Base-by-base conservation (phyloP, 2,329 filamentous ascomycete genomes). In the Fusarium cyanostomum region DNA sequence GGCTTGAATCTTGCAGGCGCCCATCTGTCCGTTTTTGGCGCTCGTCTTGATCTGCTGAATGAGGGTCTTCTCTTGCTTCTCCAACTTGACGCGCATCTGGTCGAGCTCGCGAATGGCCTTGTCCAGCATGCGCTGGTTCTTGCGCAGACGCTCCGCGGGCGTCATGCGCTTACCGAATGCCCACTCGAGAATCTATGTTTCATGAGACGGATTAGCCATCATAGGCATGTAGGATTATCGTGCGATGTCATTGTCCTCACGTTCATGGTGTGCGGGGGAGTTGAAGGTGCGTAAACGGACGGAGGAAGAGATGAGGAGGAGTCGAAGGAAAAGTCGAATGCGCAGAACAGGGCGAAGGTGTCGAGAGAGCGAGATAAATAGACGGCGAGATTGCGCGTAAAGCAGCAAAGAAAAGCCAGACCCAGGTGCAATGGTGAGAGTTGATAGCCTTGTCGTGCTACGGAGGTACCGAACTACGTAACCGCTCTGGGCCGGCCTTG, bases 161-260 rank as follows among this genome's bases (percentile, higher is more conserved):
- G 95, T 99, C 87, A 98, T 96, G 79, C 95, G 95, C 86, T 97
- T 98, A 69, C 95, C 95, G 75, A 99, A 99, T 34, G 94, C 94
- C 94, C 95, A 99, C 86, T 99, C 95, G 62, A 99, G 86, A 75
- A 98, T 92, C 92, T 97, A 71, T 39, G 12, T 49, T 34, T 38
- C 48, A 43, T 41, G 50, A 64, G 46, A 42, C 21, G 46, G 44
- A 59, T 67, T 63, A 66, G 59, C 64, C 56, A 56, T 67, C 62
- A 63, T 54, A 31, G 24, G 53, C 28, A 31, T 51, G 28, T 50
- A 52, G 55, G n/a, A 53, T 52, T 41, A 46, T 56, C 37, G 55
- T 51, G 43, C 56, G 60, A 67, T 60, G 54, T 59, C 56, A 62
- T 64, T 59, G 50, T 54, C 57, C 70, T 68, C 68, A 72, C 70